Base-by-base conservation (phyloP, 495 filamentous ascomycete genomes). In the Elasticomyces elasticus region DNA sequence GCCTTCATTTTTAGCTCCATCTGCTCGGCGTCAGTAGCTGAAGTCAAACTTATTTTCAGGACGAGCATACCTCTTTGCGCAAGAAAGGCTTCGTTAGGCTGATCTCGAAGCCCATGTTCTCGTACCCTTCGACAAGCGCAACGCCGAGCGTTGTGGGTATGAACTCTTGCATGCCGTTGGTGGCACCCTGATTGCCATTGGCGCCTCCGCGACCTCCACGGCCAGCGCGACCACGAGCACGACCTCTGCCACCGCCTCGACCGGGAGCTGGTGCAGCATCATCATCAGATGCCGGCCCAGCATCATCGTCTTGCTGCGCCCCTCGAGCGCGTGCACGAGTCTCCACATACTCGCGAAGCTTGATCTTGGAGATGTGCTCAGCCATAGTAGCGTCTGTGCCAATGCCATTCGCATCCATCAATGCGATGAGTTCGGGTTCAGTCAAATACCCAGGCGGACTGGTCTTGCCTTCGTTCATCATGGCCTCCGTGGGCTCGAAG, bases 301-400 rank as follows among this genome's bases (percentile, higher is more conserved):
- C 63, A 10, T 67, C 70, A 50, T 67, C 67, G 24, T 65, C 64
- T 24, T 67, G 71, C 13, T 38, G 58, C 59, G 46, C 62, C 4
- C 63, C 67, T 12, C 74, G 65, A 9, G 59, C 67, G 44, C 79
- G 79, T n/a, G 77, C 66, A 27, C 81, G 70, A 1, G 80, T 80
- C 40, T 77, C 77, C 23, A 89, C 89, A 64, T 98, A 98, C 44
- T 87, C 72, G 26, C 92, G 74, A 37, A 90, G 81, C 67, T 95
- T 88, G 67, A 98, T 90, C 66, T 94, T 96, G 40, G 85, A 79
- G 63, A 98, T 97, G 66, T 98, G 92, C 60, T 98, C 92, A 0
- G 92, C 91, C 94, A 98, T 98, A 0, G 92, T 97, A 11, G 92
- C 92, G 70, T 98, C 92, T 3, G 92, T 98, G 15, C 92, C 92